Evolutionary conservation across 768 basidiomycete species (phyloP).

Genomic region (Tephrocybe sp.): DNA sequence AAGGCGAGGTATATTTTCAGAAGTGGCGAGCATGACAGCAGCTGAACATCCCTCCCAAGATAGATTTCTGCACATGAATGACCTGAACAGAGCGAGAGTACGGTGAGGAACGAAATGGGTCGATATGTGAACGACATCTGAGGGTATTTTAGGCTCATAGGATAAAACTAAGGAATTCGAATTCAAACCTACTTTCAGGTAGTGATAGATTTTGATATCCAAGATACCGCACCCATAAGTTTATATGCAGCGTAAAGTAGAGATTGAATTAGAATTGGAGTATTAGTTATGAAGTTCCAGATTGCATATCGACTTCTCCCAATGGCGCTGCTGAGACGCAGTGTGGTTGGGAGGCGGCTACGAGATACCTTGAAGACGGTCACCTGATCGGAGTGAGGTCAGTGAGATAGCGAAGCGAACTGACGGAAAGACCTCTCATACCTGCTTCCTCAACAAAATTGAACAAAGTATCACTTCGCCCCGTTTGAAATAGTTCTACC

Average conservation of each 20-base stretch:
- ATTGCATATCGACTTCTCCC: too few species aligned
- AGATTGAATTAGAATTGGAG: not conserved
- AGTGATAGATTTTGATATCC: not conserved
- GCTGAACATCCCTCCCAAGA: conserved; percentile 48
- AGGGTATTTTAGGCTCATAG: not conserved
- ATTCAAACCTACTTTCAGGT: conserved; percentile 6
- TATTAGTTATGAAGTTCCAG: conserved; percentile 14
- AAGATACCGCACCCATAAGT: conserved; percentile 5
- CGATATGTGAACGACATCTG: conserved; percentile 22
- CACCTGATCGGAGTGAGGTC: too few species aligned
- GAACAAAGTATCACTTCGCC: too few species aligned
- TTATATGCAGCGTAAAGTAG: not conserved
- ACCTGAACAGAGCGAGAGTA: conserved; percentile 54
- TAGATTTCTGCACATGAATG: conserved; percentile 51
- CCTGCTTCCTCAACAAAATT: too few species aligned
- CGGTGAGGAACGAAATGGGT: conserved; percentile 16
- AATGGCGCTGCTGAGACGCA: too few species aligned
- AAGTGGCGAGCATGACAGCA: conserved; percentile 34
- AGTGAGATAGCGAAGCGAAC: too few species aligned
- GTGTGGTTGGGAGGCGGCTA: too few species aligned
- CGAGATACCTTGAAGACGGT: too few species aligned
- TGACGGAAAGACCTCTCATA: too few species aligned
- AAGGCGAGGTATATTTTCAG: conserved; percentile 19
- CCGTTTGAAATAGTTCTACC: too few species aligned
- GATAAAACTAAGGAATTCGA: too few species aligned